phyloP scores from a whole-genome alignment of 2,329 filamentous ascomycete species.

The Arthrobotrys sinensis region DNA sequence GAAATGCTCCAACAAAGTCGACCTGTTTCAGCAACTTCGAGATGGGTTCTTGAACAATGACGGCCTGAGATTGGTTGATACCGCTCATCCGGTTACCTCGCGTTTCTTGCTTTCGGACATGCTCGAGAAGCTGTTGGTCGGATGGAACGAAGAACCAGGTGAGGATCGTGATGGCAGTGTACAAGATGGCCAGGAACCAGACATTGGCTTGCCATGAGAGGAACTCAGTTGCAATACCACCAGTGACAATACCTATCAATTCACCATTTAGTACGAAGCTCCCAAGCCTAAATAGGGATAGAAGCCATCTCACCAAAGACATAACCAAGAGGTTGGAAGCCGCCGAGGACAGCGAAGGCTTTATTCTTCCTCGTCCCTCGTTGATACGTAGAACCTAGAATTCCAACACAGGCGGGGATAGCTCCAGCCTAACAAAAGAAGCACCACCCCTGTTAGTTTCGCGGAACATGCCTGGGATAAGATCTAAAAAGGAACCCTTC shows the following conservation, averaged over 20 bases:
- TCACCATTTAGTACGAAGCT: not conserved
- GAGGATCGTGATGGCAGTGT: conserved; percentile 34
- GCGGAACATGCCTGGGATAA: conserved; percentile 10
- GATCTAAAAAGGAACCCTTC: not conserved
- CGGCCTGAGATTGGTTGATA: conserved; percentile 9
- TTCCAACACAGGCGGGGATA: conserved; percentile 55
- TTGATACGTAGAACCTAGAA: conserved; percentile 55
- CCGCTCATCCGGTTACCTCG: conserved; percentile 54
- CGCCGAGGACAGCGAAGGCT: conserved; percentile 56
- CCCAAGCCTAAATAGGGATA: not conserved
- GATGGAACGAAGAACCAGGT: conserved; percentile 59
- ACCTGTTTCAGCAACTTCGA: conserved; percentile 49
- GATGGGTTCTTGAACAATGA: conserved; percentile 22
- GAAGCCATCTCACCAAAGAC: conserved; percentile 39
- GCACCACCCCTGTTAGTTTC: conserved; percentile 10
- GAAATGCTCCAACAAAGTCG: conserved; percentile 51
- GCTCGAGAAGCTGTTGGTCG: conserved; percentile 46
- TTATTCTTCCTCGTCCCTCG: conserved; percentile 57
- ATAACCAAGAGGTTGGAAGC: conserved; percentile 56
- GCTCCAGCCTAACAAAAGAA: conserved; percentile 38
- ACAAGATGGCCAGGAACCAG: conserved; percentile 56
- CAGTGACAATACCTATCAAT: conserved; percentile 44
- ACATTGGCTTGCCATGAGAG: conserved; percentile 58
- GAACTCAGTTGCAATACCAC: conserved; percentile 54
- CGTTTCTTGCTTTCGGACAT: conserved; percentile 38